Evolutionary conservation across 495 filamentous ascomycete species (phyloP).

Genomic region (Cairneyella variabilis): DNA sequence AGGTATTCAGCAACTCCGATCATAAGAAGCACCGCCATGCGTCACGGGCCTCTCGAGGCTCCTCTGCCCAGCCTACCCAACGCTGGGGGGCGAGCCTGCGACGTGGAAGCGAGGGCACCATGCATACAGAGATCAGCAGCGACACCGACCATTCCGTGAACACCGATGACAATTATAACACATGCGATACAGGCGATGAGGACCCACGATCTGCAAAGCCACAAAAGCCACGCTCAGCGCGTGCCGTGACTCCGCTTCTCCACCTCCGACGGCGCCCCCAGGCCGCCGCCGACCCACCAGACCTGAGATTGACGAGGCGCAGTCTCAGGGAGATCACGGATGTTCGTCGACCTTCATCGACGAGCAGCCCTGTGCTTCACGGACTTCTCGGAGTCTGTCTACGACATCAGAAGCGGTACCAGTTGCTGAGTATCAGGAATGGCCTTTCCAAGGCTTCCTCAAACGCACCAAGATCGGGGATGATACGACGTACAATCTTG

Average conservation of each 20-base stretch:
- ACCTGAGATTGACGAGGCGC: constrained; percentile 2
- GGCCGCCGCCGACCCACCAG: background rate
- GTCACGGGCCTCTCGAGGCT: background rate
- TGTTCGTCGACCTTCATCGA: background rate
- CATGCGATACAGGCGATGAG: background rate
- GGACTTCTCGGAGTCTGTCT: constrained; percentile 16
- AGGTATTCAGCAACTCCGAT: constrained; percentile 15
- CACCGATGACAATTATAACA: background rate
- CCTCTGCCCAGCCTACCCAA: background rate
- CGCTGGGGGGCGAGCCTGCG: background rate
- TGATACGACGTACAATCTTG: constrained; percentile 17
- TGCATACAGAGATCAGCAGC: background rate
- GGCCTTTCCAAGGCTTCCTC: constrained; percentile 19
- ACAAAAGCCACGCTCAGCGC: constrained; percentile 1
- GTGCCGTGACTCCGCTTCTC: background rate
- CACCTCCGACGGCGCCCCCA: background rate
- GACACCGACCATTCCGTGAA: background rate
- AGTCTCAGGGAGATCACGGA: background rate
- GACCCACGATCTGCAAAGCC: background rate
- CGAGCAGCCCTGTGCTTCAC: constrained; percentile 8
- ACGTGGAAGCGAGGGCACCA: background rate
- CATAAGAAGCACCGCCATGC: background rate
- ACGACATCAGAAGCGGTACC: constrained; percentile 2
- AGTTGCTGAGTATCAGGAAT: constrained; percentile 21
- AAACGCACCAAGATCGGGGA: constrained; percentile 18